Base-by-base conservation (phyloP, 2,329 filamentous ascomycete genomes). In the Aureobasidium sp. region DNA sequence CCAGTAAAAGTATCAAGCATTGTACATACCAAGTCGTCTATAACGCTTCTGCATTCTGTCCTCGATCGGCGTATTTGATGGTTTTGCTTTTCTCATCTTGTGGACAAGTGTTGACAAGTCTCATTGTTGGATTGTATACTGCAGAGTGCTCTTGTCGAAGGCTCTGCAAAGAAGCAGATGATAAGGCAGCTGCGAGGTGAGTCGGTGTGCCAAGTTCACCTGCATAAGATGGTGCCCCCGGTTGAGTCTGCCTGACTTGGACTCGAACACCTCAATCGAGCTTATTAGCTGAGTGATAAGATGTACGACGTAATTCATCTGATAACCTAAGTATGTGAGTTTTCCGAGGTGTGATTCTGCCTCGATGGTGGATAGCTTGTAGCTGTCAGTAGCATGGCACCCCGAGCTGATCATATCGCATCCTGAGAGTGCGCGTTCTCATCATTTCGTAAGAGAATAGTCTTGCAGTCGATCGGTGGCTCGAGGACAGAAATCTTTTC, bases 1-100 rank as follows among this genome's bases (percentile, higher is more conserved):
- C 7, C 65, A 63, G 70, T 65, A 68, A 26, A 26, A 27, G 50
- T 2, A 10, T 53, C 13, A 53, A 20, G n/a, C 20, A 36, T 2
- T 53, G 34, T 53, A 39, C 48, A 36, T 51, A 34, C 6, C 34
- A 5, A 5, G 2, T 23, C n/a, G 48, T 51, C 27, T 36, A 1
- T 8, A 5, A 20, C 9, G n/a, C 10, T 29, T 34, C 3, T 12
- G 9, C 15, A 36, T 26, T 9, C 8, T 27, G 2, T 50, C 56
- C 56, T 47, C 44, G 41, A 13, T 60, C 39, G 23, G 56, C 56
- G 23, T 50, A 60, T 37, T 44, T 34, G n/a, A 39, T 48, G 17
- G 41, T 32, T 17, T 60, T 60, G 23, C 20, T 60, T 23, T 13
- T 23, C 32, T 41, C 32, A 13, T 60, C 44, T 27, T 46, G n/a